A percentile compares a stretch with the other conserved stretches of the same genome.
Evolutionary conservation across 140 eudicot genomes (phyloP).

Genomic region (Erigeron philadelphicus): DNA sequence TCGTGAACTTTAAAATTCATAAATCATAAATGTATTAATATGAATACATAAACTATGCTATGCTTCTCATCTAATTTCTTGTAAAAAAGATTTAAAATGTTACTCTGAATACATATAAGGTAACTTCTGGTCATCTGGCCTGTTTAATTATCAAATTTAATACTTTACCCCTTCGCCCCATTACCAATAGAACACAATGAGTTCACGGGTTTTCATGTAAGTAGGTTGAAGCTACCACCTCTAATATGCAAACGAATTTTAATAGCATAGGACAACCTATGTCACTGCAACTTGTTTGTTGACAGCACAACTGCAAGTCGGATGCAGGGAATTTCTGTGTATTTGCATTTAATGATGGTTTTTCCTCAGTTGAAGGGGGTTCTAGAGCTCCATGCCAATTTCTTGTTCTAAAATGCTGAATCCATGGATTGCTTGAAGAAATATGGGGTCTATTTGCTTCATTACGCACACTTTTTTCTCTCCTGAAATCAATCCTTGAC

Average conservation of each 20-base stretch:
- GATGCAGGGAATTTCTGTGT: slow-evolving; percentile 19
- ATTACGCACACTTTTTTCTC: slow-evolving; percentile 30
- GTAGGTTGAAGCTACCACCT: not conserved
- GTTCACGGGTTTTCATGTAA: not conserved
- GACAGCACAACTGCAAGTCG: slow-evolving; percentile 13
- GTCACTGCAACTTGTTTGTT: slow-evolving; percentile 34
- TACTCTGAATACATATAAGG: too few relatives aligned
- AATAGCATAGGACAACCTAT: slow-evolving; percentile 32
- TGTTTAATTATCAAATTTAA: too few relatives aligned
- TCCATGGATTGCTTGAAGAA: slow-evolving; percentile 57
- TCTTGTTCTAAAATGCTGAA: slow-evolving; percentile 48
- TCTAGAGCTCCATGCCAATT: slow-evolving; percentile 26
- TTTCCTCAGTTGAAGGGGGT: slow-evolving; percentile 20
- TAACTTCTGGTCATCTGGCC: not conserved
- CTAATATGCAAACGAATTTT: not conserved
- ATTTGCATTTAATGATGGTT: slow-evolving; percentile 22
- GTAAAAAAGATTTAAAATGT: too few relatives aligned
- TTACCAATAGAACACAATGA: not conserved
- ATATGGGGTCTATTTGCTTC: slow-evolving; percentile 27
- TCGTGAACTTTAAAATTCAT: not conserved
- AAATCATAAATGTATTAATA: too few relatives aligned
- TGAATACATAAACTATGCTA: too few relatives aligned
- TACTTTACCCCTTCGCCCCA: not conserved
- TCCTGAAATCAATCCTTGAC: slow-evolving; percentile 43
- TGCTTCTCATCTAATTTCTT: too few relatives aligned